Evolutionary conservation across 768 basidiomycete species (phyloP).

Genomic region (Agaricus sinodeliciosus): DNA sequence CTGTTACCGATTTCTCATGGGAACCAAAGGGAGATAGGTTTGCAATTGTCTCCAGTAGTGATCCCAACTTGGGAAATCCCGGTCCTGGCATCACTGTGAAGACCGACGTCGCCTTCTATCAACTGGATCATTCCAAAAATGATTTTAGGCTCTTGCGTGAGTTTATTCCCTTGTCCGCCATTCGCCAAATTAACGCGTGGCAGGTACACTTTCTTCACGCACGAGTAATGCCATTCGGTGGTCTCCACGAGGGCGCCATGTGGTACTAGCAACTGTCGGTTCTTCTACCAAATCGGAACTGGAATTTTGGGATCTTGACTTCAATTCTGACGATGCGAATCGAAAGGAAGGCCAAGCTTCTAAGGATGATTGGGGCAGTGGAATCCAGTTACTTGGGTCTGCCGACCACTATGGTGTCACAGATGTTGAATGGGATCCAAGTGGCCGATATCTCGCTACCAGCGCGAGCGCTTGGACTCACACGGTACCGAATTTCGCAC

Average conservation of each 20-base stretch:
- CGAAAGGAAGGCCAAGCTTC: conserved; percentile 44
- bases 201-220: conserved; percentile 72
- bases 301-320: conserved; percentile 99
- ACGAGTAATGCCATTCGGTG: conserved; percentile 93
- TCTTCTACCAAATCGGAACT: conserved; percentile 94
- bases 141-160: conserved; percentile 88
- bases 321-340: conserved; percentile 54
- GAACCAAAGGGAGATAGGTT: conserved; percentile 97
- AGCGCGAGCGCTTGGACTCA: conserved; percentile 95
- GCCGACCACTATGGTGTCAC: conserved; percentile 97
- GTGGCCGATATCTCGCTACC: conserved; percentile 87
- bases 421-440: conserved; percentile 98
- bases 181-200: conserved; percentile 8
- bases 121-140: conserved; percentile 85
- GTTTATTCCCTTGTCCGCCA: conserved; percentile 18
- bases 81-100: conserved; percentile 92
- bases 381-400: conserved; percentile 78
- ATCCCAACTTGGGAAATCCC: conserved; percentile 88
- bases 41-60: conserved; percentile 89
- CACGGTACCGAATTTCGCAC: conserved; percentile 44
- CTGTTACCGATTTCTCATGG: conserved; percentile 96
- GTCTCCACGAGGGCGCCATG: conserved; percentile 95
- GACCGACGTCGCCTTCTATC: conserved; percentile 95
- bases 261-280: conserved; percentile 93
- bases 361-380: conserved; percentile 76